Evolutionary conservation across 441 rosid genomes (phyloP).

Genomic region (Pelargonium australe): DNA sequence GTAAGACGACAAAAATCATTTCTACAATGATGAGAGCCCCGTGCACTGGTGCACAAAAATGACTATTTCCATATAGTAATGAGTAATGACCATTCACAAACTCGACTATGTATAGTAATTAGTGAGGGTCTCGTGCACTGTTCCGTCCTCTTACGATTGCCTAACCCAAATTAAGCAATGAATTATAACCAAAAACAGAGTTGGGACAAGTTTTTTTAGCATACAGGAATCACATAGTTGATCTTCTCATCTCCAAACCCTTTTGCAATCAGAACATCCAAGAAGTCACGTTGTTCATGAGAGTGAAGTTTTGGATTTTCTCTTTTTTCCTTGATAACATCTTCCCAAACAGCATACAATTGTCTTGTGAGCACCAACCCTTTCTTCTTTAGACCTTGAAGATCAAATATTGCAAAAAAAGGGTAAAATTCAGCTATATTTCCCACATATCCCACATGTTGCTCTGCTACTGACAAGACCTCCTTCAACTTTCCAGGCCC

Average conservation of each 20-base stretch:
- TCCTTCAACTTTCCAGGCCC: slow-evolving; percentile 11
- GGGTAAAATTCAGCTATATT: slow-evolving; percentile 29
- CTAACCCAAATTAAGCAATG: background rate
- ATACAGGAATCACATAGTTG: slow-evolving; percentile 24
- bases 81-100: too few relatives aligned
- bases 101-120: too few relatives aligned
- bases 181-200: background rate
- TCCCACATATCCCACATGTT: slow-evolving; percentile 11
- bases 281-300: slow-evolving; percentile 17
- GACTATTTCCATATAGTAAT: too few relatives aligned
- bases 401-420: slow-evolving; percentile 17
- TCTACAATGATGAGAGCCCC: too few relatives aligned
- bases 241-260: slow-evolving; percentile 29
- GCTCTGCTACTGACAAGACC: background rate
- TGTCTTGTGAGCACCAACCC: background rate
- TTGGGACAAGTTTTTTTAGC: background rate
- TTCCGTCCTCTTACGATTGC: too few relatives aligned
- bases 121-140: too few relatives aligned
- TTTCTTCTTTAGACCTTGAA: slow-evolving; percentile 19
- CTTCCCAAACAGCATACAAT: slow-evolving; percentile 20
- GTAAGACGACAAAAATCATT: too few relatives aligned
- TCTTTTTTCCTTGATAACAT: slow-evolving; percentile 20
- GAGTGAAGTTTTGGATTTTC: slow-evolving; percentile 4
- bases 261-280: slow-evolving; percentile 26
- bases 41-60: too few relatives aligned